Conservation (phyloP, 2,329 filamentous ascomycete genomes). For the Didymella pinodella region DNA sequence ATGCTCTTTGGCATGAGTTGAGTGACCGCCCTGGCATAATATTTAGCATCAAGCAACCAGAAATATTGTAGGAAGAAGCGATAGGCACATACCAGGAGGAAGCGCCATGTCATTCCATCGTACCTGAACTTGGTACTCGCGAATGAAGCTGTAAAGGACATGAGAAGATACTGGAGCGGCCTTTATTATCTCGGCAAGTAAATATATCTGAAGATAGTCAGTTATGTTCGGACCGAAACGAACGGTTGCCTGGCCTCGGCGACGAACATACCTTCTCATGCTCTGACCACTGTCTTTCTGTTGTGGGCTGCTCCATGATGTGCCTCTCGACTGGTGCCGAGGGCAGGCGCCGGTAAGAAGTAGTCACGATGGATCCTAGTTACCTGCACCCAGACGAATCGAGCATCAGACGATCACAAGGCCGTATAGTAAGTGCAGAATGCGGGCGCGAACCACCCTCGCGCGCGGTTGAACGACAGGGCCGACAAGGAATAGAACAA, state of each 20-base stretch:
- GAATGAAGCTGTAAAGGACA: slow-evolving; percentile 55
- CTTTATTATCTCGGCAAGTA: slow-evolving; percentile 63
- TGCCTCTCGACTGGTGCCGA: slow-evolving; percentile 26
- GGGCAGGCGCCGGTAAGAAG: slow-evolving; percentile 44
- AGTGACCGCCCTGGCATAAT: slow-evolving; percentile 46
- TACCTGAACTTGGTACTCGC: slow-evolving; percentile 54
- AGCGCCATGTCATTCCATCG: slow-evolving; percentile 60
- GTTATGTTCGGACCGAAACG: slow-evolving; percentile 1
- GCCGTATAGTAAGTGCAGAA: slow-evolving; percentile 43
- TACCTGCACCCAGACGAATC: slow-evolving; percentile 47
- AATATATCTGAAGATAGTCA: slow-evolving; percentile 42
- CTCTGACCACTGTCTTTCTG: slow-evolving; percentile 56
- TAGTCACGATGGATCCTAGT: slow-evolving; percentile 38
- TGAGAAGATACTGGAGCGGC: slow-evolving; percentile 54
- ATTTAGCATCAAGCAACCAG: slow-evolving; percentile 18
- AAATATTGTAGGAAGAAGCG: not conserved
- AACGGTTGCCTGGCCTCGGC: slow-evolving; percentile 14
- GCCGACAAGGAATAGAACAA: slow-evolving; percentile 40
- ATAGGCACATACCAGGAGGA: slow-evolving; percentile 56
- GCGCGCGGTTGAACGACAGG: slow-evolving; percentile 37
- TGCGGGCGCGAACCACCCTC: slow-evolving; percentile 42
- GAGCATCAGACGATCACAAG: slow-evolving; percentile 46
- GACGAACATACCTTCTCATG: slow-evolving; percentile 55
- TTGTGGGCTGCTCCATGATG: slow-evolving; percentile 53
- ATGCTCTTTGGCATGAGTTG: slow-evolving; percentile 49